Percentiles rank a stretch among this genome's conserved stretches.
Conservation (phyloP, 2,329 filamentous ascomycete species). For the Aspergillus proliferans region DNA sequence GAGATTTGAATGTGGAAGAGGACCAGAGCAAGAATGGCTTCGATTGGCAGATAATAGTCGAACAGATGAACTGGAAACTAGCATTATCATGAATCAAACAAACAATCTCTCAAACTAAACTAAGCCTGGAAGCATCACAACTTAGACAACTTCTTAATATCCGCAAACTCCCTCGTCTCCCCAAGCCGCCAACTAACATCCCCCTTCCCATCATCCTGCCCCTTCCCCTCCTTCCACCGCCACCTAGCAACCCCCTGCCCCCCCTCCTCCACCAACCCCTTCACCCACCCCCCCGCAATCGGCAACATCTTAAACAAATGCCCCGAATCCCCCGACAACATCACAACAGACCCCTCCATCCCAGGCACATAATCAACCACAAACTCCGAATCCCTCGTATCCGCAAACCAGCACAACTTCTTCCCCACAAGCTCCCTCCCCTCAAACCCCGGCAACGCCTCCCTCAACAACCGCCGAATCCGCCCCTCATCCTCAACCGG, state of each 20-base stretch:
- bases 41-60: not conserved
- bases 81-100: not conserved
- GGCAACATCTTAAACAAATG: constrained; percentile 61
- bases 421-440: constrained; percentile 52
- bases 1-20: not conserved
- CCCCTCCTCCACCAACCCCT: constrained; percentile 37
- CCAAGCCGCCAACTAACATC: constrained; percentile 47
- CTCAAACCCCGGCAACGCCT: constrained; percentile 49
- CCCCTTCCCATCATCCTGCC: constrained; percentile 35
- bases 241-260: constrained; percentile 43
- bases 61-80: not conserved
- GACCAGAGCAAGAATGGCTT: not conserved
- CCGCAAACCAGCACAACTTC: constrained; percentile 59
- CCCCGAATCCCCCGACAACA: constrained; percentile 54
- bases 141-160: constrained; percentile 15
- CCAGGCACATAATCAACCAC: constrained; percentile 54
- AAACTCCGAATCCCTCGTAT: constrained; percentile 55
- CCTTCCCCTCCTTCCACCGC: constrained; percentile 44
- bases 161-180: constrained; percentile 21
- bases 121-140: constrained; percentile 5
- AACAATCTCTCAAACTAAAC: not conserved
- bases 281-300: constrained; percentile 52
- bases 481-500: constrained; percentile 49
- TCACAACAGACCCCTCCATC: constrained; percentile 42
- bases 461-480: constrained; percentile 45